phyloP scores from a whole-genome alignment of 176 grass and related monocot species.

The Pontederia crassipes region DNA sequence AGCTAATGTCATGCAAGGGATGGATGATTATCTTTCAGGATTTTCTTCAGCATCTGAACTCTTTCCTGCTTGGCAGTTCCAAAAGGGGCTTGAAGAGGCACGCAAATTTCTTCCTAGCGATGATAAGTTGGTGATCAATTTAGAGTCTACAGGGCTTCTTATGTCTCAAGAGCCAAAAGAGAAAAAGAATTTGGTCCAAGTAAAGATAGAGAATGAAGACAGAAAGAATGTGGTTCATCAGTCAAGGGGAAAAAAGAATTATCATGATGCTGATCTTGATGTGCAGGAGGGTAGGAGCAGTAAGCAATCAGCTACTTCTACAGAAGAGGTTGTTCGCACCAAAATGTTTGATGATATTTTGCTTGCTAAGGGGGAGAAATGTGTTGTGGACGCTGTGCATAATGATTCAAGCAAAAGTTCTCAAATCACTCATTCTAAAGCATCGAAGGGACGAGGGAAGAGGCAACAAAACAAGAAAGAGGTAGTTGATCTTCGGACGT shows the following conservation, averaged over 20 bases:
- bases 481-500: constrained; percentile 42
- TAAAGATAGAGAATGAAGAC: background rate
- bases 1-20: background rate
- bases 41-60: no score
- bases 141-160: constrained; percentile 4
- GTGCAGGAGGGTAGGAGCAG: constrained; percentile 35
- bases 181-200: background rate
- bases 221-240: constrained; percentile 24
- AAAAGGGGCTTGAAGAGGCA: constrained; percentile 45
- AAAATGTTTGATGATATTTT: constrained; percentile 43
- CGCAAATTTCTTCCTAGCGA: constrained; percentile 41
- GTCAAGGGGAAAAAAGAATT: constrained; percentile 46
- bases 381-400: constrained; percentile 23
- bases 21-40: constrained; percentile 5
- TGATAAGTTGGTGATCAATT: constrained; percentile 8
- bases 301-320: constrained; percentile 39
- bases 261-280: constrained; percentile 33
- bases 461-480: constrained; percentile 19
- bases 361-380: constrained; percentile 8
- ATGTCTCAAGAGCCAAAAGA: background rate
- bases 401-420: constrained; percentile 24
- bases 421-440: background rate
- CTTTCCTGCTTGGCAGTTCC: constrained; percentile 11
- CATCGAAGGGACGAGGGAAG: constrained; percentile 9
- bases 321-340: constrained; percentile 18